Conservation (phyloP, 2,329 filamentous ascomycete genomes). For the Claviceps cyperi region DNA sequence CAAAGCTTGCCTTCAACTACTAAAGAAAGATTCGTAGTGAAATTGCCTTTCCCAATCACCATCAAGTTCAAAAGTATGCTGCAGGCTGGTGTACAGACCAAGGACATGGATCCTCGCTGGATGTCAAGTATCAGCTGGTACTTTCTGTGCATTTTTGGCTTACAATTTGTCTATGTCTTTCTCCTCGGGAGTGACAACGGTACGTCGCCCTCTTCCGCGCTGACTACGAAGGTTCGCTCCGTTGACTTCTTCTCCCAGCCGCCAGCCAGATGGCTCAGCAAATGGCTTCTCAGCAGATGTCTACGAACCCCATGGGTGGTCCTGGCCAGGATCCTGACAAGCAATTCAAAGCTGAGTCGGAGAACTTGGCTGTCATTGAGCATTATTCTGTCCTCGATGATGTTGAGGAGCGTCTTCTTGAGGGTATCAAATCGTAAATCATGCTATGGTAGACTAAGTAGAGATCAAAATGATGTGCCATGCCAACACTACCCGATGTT, state of each 20-base stretch:
- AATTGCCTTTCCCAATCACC: slow-evolving; percentile 91
- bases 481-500: neutral
- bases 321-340: slow-evolving; percentile 93
- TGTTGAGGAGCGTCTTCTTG: slow-evolving; percentile 71
- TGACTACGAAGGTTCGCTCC: neutral
- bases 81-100: slow-evolving; percentile 89
- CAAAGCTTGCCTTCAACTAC: neutral
- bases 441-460: slow-evolving; percentile 7
- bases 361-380: slow-evolving; percentile 90
- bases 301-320: slow-evolving; percentile 51
- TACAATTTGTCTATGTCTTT: slow-evolving; percentile 96
- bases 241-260: slow-evolving; percentile 34
- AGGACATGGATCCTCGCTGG: slow-evolving; percentile 94
- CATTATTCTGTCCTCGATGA: slow-evolving; percentile 84
- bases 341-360: slow-evolving; percentile 79
- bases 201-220: slow-evolving; percentile 31
- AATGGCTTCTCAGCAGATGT: slow-evolving; percentile 52
- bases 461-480: slow-evolving; percentile 9
- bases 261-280: slow-evolving; percentile 87
- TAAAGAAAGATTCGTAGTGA: slow-evolving; percentile 43
- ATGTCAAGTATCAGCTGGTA: slow-evolving; percentile 99
- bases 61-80: slow-evolving; percentile 99
- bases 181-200: slow-evolving; percentile 91
- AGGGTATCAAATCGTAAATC: slow-evolving; percentile 28
- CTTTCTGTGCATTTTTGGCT: slow-evolving; percentile 90